Evolutionary conservation across 805 yeast genomes (phyloP).

Genomic region (Candida dendrica): DNA sequence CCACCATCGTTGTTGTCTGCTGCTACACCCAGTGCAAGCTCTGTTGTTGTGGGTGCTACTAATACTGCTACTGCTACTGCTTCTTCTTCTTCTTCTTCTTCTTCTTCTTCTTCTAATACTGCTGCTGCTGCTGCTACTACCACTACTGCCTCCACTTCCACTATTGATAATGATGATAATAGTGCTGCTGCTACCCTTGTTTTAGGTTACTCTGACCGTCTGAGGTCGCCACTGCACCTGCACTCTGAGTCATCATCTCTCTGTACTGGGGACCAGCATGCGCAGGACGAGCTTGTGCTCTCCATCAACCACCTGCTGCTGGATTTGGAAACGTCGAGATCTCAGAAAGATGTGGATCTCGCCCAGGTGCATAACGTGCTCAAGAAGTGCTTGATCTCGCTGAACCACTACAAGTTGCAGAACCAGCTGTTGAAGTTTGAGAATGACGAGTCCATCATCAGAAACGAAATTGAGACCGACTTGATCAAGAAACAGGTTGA

Average conservation of each 20-base stretch:
- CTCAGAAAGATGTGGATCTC: slow-evolving; percentile 1
- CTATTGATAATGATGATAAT: too few relatives aligned
- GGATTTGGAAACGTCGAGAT: slow-evolving; percentile 1
- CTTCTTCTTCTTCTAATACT: too few relatives aligned
- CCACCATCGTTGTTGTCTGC: slow-evolving; percentile 1
- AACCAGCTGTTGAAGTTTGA: slow-evolving; percentile 13
- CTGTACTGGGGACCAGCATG: neutral
- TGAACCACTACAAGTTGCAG: slow-evolving; percentile 16
- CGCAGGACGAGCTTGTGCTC: slow-evolving; percentile 1
- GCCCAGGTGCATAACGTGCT: slow-evolving; percentile 1
- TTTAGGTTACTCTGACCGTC: neutral
- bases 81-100: too few relatives aligned
- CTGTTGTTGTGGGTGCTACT: too few relatives aligned
- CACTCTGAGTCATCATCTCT: neutral
- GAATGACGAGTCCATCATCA: slow-evolving; percentile 10
- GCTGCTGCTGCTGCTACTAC: neutral
- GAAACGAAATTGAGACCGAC: slow-evolving; percentile 16
- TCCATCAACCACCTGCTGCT: slow-evolving; percentile 1
- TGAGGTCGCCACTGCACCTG: neutral
- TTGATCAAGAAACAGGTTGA: slow-evolving; percentile 18
- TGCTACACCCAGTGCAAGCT: too few relatives aligned
- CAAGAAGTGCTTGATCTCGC: slow-evolving; percentile 8
- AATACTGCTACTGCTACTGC: neutral
- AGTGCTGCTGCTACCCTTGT: neutral
- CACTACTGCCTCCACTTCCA: too few relatives aligned